These are phyloP conservation scores for Macrolepiota dolichaula DNA, from an alignment of 768 basidiomycete genomes.

Conservation along the genomic window DNA sequence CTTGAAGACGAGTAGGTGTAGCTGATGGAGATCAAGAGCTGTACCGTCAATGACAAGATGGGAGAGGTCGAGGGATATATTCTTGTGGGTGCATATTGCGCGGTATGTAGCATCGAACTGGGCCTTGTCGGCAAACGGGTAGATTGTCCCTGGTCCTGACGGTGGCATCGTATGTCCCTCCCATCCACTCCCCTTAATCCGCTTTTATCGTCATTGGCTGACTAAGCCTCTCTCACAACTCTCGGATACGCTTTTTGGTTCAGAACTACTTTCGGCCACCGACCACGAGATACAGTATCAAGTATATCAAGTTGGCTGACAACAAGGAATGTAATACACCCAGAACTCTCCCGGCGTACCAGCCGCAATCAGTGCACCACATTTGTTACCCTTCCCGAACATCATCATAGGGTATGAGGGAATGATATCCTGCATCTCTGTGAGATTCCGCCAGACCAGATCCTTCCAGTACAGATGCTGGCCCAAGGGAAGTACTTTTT, in stretches of 20 bases:
- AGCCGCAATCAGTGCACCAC: neutral
- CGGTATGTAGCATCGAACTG: slow-evolving; percentile 9
- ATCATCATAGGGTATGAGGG: neutral
- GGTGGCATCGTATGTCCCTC: slow-evolving; percentile 2
- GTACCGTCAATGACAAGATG: neutral
- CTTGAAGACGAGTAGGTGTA: slow-evolving; percentile 4
- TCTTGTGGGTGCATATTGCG: slow-evolving; percentile 8
- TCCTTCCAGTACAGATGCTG: neutral
- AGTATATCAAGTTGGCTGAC: neutral
- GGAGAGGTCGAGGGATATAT: slow-evolving; percentile 4
- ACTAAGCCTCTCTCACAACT: neutral
- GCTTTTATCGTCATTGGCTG: slow-evolving; percentile 3
- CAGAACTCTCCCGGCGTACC: neutral
- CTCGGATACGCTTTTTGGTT: neutral
- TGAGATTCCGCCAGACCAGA: neutral
- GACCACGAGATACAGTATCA: neutral
- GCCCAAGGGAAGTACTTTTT: neutral
- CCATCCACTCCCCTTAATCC: neutral
- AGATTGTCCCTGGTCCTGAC: slow-evolving; percentile 10
- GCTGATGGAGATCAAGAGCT: slow-evolving; percentile 5
- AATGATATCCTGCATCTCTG: neutral
- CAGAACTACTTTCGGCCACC: neutral
- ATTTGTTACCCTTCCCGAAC: neutral
- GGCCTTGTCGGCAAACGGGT: slow-evolving; percentile 10
- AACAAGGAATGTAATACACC: neutral